Evolutionary conservation across 176 grass and related monocot genomes (phyloP).

Genomic region (Phoenix roebelenii): DNA sequence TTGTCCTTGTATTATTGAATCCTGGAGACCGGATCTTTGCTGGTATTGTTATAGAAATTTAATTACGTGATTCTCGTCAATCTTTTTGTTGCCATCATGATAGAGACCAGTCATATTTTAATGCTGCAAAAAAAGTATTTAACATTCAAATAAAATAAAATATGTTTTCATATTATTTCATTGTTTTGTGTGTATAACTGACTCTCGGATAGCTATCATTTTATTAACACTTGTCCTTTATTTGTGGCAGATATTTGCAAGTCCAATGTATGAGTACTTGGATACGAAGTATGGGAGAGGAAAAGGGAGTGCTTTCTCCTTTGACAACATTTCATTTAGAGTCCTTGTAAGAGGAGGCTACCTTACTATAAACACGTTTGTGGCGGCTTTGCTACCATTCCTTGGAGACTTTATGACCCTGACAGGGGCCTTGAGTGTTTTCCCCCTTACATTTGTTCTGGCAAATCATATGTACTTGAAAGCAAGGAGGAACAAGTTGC

Average conservation of each 20-base stretch:
- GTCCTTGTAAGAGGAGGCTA: conserved; percentile 75
- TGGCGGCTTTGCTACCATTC: conserved; percentile 75
- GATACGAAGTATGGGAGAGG: conserved; percentile 74
- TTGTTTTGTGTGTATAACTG: no score
- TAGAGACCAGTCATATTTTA: no score
- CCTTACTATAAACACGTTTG: conserved; percentile 62
- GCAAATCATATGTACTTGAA: conserved; percentile 93
- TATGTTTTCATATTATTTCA: no score
- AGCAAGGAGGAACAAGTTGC: conserved; percentile 52
- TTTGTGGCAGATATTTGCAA: conserved; percentile 84
- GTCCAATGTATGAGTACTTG: conserved; percentile 90
- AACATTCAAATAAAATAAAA: no score
- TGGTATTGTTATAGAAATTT: no score
- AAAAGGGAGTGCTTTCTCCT: conserved; percentile 44
- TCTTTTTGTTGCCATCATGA: no score
- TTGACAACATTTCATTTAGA: conserved; percentile 62
- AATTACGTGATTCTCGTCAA: no score
- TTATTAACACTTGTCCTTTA: conserved; percentile 6
- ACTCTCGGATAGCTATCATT: no score
- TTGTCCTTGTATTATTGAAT: no score
- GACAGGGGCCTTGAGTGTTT: conserved; percentile 81
- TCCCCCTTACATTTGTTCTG: conserved; percentile 88
- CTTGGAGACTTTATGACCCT: conserved; percentile 93
- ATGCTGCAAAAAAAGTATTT: no score
- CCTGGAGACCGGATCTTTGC: no score